Evolutionary conservation across 164 flowering plant species (phyloP).

Genomic region (Santalum album): DNA sequence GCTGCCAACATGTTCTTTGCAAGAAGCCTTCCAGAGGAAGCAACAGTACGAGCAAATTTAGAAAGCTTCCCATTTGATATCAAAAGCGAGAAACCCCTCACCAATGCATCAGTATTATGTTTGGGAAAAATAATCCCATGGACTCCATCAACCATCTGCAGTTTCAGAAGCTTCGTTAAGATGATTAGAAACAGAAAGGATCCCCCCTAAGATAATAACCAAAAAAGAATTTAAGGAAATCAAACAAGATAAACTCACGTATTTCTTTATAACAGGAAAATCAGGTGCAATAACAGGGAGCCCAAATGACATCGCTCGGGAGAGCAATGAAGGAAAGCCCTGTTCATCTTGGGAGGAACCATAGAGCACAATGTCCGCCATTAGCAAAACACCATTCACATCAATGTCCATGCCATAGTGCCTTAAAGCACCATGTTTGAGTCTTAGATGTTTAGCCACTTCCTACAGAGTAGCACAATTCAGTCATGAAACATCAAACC

Average conservation of each 20-base stretch:
- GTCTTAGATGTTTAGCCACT: slow-evolving; percentile 58
- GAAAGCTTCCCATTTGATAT: slow-evolving; percentile 62
- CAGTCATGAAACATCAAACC: no score
- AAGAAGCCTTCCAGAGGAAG: slow-evolving; percentile 62
- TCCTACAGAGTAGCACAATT: slow-evolving; percentile 53
- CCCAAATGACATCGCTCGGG: slow-evolving; percentile 82
- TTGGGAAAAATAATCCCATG: slow-evolving; percentile 61
- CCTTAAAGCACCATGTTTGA: slow-evolving; percentile 52
- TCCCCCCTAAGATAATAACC: neutral
- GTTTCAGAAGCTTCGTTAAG: neutral
- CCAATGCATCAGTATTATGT: slow-evolving; percentile 53
- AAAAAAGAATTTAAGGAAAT: neutral
- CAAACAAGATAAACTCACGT: slow-evolving; percentile 43
- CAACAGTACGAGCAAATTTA: slow-evolving; percentile 50
- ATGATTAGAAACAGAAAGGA: neutral
- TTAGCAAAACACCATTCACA: slow-evolving; percentile 53
- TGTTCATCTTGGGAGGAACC: slow-evolving; percentile 82
- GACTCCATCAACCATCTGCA: slow-evolving; percentile 71
- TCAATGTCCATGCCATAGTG: slow-evolving; percentile 70
- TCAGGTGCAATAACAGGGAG: slow-evolving; percentile 78
- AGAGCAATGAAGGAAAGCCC: slow-evolving; percentile 77
- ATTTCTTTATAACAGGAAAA: slow-evolving; percentile 55
- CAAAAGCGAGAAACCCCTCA: slow-evolving; percentile 58
- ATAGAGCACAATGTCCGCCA: slow-evolving; percentile 86
- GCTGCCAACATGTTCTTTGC: slow-evolving; percentile 78